Base-by-base conservation (phyloP, 2,329 filamentous ascomycete genomes). In the Hypoxylon sp. region DNA sequence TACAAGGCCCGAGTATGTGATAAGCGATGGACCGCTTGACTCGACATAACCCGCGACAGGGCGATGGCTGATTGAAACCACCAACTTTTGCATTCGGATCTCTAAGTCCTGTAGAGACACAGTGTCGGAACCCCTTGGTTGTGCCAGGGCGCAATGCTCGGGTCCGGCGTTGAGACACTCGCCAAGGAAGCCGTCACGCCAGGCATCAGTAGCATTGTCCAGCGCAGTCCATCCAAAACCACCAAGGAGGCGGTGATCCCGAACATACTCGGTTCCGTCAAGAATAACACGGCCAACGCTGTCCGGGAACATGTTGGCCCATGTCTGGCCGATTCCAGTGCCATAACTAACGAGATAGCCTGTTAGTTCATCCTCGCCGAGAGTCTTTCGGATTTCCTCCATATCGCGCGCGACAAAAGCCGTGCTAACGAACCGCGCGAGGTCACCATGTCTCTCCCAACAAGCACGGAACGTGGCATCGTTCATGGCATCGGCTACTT, bases 311-410 rank as follows among this genome's bases (percentile, higher is more conserved):
- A 86, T 83, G 64, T 80, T 81, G 26, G 83, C 84, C 59, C 84
- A 87, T 0, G 83, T 85, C 74, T 86, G 84, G 0, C 83, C 85
- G 50, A 87, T 86, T 3, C 82, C 83, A 0, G 84, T 86, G 17
- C 85, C 85, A 63, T 87, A 87, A 66, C 83, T 85, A 33, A 85
- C 82, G 14, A 86, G 76, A 57, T 85, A 85, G 0, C 81, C 84
- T 1, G 84, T 85, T 65, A 86, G 63, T 59, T 84, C 81, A 3
- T 83, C 81, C 70, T 86, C 84, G 4, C 74, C 80, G 0, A 86
- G 76, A 0, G 81, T 81, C 22, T 78, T 80, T 13, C 84, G 81
- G 47, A 86, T 85, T 74, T 83, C 78, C 54, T 86, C 84, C 54
- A 86, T 59, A 64, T 87, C 84, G 3, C 82, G 81, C 5, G 83